Percentiles rank a stretch among this genome's conserved stretches.
phyloP scores from a whole-genome alignment of 805 yeast species.

The Saccharomycopsis sp. region DNA sequence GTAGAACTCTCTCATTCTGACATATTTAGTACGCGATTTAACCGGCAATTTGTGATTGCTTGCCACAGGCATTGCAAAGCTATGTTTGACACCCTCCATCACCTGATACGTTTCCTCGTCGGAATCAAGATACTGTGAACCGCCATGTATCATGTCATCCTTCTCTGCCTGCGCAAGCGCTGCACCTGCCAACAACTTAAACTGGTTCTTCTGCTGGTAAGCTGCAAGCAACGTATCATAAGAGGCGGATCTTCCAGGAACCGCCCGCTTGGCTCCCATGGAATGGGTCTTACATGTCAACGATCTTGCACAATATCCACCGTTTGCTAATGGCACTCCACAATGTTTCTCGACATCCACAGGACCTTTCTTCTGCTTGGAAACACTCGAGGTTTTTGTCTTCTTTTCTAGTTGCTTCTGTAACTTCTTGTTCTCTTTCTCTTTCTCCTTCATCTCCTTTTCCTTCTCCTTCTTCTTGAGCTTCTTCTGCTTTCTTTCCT shows the following conservation, averaged over 20 bases:
- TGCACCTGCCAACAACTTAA: slow-evolving; percentile 76
- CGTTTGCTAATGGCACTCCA: slow-evolving; percentile 89
- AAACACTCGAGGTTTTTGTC: slow-evolving; percentile 30
- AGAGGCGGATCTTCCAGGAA: slow-evolving; percentile 86
- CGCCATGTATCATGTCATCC: slow-evolving; percentile 50
- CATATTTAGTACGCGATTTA: slow-evolving; percentile 60
- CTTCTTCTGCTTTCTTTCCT: slow-evolving; percentile 17
- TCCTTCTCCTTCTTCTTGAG: slow-evolving; percentile 23
- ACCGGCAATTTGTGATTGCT: slow-evolving; percentile 65
- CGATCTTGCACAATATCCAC: slow-evolving; percentile 94
- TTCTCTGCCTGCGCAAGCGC: slow-evolving; percentile 74
- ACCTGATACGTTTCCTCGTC: slow-evolving; percentile 93
- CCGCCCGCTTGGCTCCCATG: slow-evolving; percentile 97
- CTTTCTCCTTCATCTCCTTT: slow-evolving; percentile 21
- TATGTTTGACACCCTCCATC: slow-evolving; percentile 76
- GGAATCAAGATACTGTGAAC: slow-evolving; percentile 54
- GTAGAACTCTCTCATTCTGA: slow-evolving; percentile 87
- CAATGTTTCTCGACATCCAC: slow-evolving; percentile 92
- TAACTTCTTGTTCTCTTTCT: slow-evolving; percentile 22
- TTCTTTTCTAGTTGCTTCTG: slow-evolving; percentile 34
- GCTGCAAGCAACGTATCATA: slow-evolving; percentile 83
- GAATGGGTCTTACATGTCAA: slow-evolving; percentile 96
- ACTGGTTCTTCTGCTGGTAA: slow-evolving; percentile 89
- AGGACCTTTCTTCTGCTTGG: slow-evolving; percentile 60
- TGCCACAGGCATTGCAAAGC: slow-evolving; percentile 80